These are phyloP conservation scores for Teunomyces atbi DNA, from an alignment of 805 yeast species.

Conservation along the genomic window DNA sequence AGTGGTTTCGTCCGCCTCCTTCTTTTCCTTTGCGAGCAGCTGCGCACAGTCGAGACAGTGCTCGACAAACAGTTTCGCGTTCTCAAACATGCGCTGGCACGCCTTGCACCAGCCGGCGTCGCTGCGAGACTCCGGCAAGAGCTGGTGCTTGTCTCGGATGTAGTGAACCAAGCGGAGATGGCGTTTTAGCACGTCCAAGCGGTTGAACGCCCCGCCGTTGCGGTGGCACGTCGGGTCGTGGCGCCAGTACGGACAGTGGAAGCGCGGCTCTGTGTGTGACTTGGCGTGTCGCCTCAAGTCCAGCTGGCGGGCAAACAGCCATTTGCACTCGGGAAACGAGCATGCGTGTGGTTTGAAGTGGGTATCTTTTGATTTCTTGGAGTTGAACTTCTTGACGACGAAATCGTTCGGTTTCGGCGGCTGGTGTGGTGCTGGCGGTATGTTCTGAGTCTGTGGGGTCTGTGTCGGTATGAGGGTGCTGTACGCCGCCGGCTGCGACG, in stretches of 20 bases:
- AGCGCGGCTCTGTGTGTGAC: constrained; percentile 64
- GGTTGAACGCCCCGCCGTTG: constrained; percentile 71
- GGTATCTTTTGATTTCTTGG: constrained; percentile 5
- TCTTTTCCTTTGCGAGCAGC: constrained; percentile 6
- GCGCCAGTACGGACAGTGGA: constrained; percentile 73
- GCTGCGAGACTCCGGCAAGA: constrained; percentile 27
- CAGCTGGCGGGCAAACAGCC: constrained; percentile 70
- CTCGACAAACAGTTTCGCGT: constrained; percentile 56
- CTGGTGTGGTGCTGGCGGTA: too few species aligned
- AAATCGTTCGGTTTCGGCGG: constrained; percentile 4
- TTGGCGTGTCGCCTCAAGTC: constrained; percentile 68
- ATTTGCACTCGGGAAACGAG: constrained; percentile 46
- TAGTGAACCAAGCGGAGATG: constrained; percentile 71
- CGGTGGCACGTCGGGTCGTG: constrained; percentile 70
- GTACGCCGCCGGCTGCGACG: background rate
- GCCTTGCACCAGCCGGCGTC: constrained; percentile 69
- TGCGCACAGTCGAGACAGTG: constrained; percentile 66
- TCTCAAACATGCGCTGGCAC: constrained; percentile 56
- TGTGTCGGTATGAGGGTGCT: constrained; percentile 6
- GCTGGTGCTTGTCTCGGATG: constrained; percentile 45
- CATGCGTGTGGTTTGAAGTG: constrained; percentile 39
- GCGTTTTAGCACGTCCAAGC: constrained; percentile 72
- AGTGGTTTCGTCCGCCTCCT: constrained; percentile 10
- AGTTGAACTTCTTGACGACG: constrained; percentile 6
- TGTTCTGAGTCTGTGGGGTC: too few species aligned